Percentiles rank a stretch among this genome's conserved stretches.
These are phyloP conservation scores for Micractinium sp. DNA, from an alignment of 139 green algal species.

Conservation along the genomic window DNA sequence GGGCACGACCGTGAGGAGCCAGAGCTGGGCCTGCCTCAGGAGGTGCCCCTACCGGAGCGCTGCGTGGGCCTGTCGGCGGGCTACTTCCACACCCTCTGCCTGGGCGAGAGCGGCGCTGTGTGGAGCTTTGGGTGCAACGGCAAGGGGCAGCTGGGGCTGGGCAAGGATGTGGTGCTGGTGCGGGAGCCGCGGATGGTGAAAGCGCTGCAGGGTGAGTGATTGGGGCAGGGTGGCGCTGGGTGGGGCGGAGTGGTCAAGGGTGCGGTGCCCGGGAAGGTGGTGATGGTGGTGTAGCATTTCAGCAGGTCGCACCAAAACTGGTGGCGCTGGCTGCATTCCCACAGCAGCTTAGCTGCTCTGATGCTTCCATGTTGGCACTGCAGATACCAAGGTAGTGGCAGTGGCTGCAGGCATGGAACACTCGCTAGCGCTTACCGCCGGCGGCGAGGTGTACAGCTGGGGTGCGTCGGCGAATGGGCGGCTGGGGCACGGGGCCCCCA, in stretches of 20 bases:
- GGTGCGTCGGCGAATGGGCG: constrained; percentile 62
- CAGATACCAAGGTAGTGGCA: constrained; percentile 25
- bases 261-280: background rate
- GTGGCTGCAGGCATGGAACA: constrained; percentile 71
- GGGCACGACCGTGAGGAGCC: constrained; percentile 27
- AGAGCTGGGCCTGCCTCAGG: constrained; percentile 3
- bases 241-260: background rate
- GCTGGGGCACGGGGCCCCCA: constrained; percentile 67
- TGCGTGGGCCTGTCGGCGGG: constrained; percentile 36
- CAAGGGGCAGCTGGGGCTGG: constrained; percentile 49
- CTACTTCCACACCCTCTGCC: constrained; percentile 48
- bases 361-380: background rate
- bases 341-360: background rate
- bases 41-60: constrained; percentile 49
- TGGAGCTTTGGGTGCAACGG: constrained; percentile 52
- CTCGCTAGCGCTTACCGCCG: constrained; percentile 69
- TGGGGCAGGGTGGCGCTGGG: background rate
- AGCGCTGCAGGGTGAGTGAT: constrained; percentile 11
- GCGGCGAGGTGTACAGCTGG: constrained; percentile 83
- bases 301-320: background rate
- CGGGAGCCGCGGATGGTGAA: constrained; percentile 26
- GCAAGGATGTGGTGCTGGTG: constrained; percentile 27
- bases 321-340: background rate
- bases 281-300: no score
- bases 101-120: constrained; percentile 39